Evolutionary conservation across 2,329 filamentous ascomycete genomes (phyloP).

Genomic region (Stemphylium lycopersici): DNA sequence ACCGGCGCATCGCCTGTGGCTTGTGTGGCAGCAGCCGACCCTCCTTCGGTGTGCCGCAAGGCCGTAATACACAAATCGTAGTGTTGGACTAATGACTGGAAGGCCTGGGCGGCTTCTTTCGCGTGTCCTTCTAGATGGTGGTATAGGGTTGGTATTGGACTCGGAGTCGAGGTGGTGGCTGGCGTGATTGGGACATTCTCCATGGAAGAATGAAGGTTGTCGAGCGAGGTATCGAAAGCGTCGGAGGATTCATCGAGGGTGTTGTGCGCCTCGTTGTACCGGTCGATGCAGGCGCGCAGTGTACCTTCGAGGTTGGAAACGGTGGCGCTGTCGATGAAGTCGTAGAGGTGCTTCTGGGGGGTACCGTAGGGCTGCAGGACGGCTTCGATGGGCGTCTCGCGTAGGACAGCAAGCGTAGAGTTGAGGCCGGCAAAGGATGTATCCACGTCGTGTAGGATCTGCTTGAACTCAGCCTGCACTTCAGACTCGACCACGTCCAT

Average conservation of each 20-base stretch:
- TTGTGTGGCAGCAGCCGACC: conserved; percentile 55
- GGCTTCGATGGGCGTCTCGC: conserved; percentile 67
- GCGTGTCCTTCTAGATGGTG: conserved; percentile 72
- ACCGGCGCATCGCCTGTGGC: conserved; percentile 45
- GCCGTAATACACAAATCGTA: conserved; percentile 94
- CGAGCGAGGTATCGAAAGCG: conserved; percentile 76
- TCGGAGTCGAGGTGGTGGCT: conserved; percentile 36
- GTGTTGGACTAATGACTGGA: conserved; percentile 82
- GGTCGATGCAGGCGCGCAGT: conserved; percentile 73
- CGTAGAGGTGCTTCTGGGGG: conserved; percentile 66
- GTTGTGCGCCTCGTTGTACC: conserved; percentile 72
- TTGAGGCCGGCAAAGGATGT: conserved; percentile 68
- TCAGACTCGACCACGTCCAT: conserved; percentile 51
- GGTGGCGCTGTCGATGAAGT: conserved; percentile 76
- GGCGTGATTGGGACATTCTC: conserved; percentile 42
- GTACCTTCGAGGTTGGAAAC: conserved; percentile 70
- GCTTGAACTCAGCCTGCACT: conserved; percentile 55
- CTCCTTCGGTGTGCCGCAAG: conserved; percentile 81
- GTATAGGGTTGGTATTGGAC: conserved; percentile 56
- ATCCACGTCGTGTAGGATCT: conserved; percentile 69
- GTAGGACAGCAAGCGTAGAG: conserved; percentile 69
- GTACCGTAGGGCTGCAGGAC: conserved; percentile 62
- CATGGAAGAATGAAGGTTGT: conserved; percentile 45
- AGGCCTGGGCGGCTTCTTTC: conserved; percentile 78
- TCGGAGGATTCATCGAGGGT: conserved; percentile 60